Conservation (phyloP, 2,329 filamentous ascomycete species). For the Nemania diffusa region DNA sequence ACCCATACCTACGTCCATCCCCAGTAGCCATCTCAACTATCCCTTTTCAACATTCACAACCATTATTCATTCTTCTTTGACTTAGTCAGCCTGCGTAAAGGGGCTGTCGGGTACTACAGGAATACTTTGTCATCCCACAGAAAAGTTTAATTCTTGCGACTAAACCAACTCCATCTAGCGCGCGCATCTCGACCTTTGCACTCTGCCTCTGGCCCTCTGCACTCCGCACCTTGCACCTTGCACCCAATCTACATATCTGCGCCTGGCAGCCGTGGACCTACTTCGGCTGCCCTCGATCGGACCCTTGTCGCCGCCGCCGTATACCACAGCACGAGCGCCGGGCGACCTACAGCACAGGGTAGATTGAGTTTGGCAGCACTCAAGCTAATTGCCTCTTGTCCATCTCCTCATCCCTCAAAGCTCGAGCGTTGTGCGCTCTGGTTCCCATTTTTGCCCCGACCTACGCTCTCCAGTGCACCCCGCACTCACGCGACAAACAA, state of each 20-base stretch:
- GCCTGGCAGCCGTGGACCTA: background rate
- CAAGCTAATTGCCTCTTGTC: background rate
- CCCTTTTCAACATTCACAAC: background rate
- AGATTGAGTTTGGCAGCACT: constrained; percentile 4
- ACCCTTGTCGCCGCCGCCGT: constrained; percentile 5
- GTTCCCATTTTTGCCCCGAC: constrained; percentile 7
- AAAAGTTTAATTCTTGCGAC: constrained; percentile 19
- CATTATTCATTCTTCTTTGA: constrained; percentile 10
- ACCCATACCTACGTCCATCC: constrained; percentile 7
- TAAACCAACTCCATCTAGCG: background rate
- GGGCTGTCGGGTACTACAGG: background rate
- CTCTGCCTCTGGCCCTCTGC: background rate
- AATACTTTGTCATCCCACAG: constrained; percentile 14
- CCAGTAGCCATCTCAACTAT: background rate
- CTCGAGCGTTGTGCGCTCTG: constrained; percentile 2
- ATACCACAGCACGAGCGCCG: constrained; percentile 4
- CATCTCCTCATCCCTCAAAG: constrained; percentile 11
- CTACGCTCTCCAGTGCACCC: constrained; percentile 13
- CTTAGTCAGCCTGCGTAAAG: constrained; percentile 6
- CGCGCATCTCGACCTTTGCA: constrained; percentile 13
- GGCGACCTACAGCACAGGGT: background rate
- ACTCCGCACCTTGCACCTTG: background rate
- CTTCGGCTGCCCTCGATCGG: constrained; percentile 16
- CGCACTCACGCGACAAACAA: constrained; percentile 28
- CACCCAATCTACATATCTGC: background rate